These are phyloP conservation scores for Colletotrichum horii DNA, from an alignment of 2,329 filamentous ascomycete species.

Conservation along the genomic window DNA sequence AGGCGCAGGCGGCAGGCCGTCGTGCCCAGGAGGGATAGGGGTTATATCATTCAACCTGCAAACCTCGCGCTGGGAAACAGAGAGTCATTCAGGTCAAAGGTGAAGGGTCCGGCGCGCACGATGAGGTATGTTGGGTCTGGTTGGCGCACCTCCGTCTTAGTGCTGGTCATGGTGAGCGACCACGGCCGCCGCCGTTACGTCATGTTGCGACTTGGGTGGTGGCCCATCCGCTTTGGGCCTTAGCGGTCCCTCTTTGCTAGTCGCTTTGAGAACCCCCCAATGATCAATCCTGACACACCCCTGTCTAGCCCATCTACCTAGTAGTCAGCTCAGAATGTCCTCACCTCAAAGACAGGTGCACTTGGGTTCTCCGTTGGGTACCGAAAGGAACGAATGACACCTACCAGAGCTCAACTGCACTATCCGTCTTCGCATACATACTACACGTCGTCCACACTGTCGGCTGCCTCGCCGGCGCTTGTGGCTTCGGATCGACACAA, in stretches of 20 bases:
- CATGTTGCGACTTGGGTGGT: conserved; percentile 9
- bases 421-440: neutral
- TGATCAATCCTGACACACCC: neutral
- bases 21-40: neutral
- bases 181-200: conserved; percentile 12
- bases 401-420: neutral
- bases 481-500: conserved; percentile 9
- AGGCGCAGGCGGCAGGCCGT: neutral
- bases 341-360: neutral
- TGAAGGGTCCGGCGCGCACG: neutral
- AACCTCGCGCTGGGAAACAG: neutral
- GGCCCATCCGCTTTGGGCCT: conserved; percentile 4
- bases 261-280: neutral
- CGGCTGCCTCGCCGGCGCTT: neutral
- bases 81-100: neutral
- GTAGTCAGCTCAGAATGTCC: neutral
- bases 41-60: neutral
- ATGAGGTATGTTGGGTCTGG: conserved; percentile 1
- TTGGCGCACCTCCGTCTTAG: neutral
- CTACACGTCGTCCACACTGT: neutral
- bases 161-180: conserved; percentile 15
- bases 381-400: neutral
- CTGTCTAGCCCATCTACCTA: neutral
- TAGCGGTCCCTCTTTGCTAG: neutral
- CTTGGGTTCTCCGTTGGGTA: neutral